Conservation (phyloP, 202 grass and related monocot genomes). For the Eragrostis tef region DNA sequence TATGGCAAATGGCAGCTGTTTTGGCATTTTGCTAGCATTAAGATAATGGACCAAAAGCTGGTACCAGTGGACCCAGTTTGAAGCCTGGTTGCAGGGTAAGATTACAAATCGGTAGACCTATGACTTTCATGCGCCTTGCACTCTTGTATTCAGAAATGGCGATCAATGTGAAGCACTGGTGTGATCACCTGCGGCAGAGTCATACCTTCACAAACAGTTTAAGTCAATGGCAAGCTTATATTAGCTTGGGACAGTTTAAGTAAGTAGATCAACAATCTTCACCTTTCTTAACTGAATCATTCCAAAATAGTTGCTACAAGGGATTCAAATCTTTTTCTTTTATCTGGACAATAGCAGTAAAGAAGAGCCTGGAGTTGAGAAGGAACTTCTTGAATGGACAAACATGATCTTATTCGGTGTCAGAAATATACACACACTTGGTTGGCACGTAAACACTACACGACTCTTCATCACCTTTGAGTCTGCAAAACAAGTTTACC, state of each 20-base stretch:
- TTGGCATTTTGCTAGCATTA: no score
- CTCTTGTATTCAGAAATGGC: slow-evolving; percentile 70
- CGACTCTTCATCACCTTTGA: slow-evolving; percentile 91
- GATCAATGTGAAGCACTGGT: slow-evolving; percentile 56
- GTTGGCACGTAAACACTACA: slow-evolving; percentile 97
- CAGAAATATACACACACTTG: slow-evolving; percentile 95
- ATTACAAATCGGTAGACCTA: slow-evolving; percentile 35
- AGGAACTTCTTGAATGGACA: slow-evolving; percentile 84
- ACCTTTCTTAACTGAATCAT: not conserved
- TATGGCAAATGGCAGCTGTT: no score
- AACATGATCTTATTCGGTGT: slow-evolving; percentile 88
- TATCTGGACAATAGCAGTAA: not conserved
- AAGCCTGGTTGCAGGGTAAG: not conserved
- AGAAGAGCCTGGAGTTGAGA: slow-evolving; percentile 11
- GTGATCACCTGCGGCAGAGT: slow-evolving; percentile 85
- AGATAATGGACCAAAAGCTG: no score
- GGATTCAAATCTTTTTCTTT: not conserved
- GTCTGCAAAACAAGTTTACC: slow-evolving; percentile 69
- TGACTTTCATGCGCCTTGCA: slow-evolving; percentile 47
- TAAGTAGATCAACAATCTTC: no score
- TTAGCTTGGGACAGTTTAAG: not conserved
- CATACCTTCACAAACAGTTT: slow-evolving; percentile 91
- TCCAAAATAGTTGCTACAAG: slow-evolving; percentile 13
- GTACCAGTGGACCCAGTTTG: no score
- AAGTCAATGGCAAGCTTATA: not conserved